These are phyloP conservation scores for Hymenoscyphus albidus DNA, from an alignment of 2,329 filamentous ascomycete species.

Conservation along the genomic window DNA sequence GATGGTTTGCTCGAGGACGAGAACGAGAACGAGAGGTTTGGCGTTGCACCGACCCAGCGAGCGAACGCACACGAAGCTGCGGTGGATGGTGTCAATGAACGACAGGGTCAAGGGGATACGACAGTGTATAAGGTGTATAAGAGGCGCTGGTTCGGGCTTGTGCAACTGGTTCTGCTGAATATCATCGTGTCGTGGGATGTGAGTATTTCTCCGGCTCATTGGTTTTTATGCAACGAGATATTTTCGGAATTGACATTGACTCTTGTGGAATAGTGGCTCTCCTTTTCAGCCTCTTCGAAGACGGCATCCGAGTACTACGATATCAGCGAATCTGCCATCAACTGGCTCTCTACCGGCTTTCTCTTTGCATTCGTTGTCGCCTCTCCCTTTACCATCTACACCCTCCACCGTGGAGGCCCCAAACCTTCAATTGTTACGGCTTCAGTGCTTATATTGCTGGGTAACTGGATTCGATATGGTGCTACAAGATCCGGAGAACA, in stretches of 20 bases:
- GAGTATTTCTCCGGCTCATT: constrained; percentile 41
- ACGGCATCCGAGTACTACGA: constrained; percentile 71
- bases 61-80: constrained; percentile 6
- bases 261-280: constrained; percentile 67
- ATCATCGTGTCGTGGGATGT: constrained; percentile 95
- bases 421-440: constrained; percentile 72
- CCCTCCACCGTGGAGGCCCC: constrained; percentile 72
- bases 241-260: neutral
- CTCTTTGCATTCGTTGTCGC: constrained; percentile 76
- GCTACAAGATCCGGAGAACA: constrained; percentile 52
- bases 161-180: constrained; percentile 82
- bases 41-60: constrained; percentile 7
- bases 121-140: constrained; percentile 63
- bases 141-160: constrained; percentile 82
- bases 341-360: constrained; percentile 89
- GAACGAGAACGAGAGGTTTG: constrained; percentile 13
- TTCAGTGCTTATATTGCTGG: constrained; percentile 68
- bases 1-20: constrained; percentile 30
- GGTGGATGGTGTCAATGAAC: constrained; percentile 2
- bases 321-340: constrained; percentile 72
- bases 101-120: constrained; percentile 8
- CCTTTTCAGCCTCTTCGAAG: constrained; percentile 78
- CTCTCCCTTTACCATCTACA: constrained; percentile 70
- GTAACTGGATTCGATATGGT: constrained; percentile 89
- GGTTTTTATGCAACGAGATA: neutral